A percentile compares a stretch with the other conserved stretches of the same genome.
Conservation (phyloP, 176 grass and related monocot species). For the Ensete ventricosum region DNA sequence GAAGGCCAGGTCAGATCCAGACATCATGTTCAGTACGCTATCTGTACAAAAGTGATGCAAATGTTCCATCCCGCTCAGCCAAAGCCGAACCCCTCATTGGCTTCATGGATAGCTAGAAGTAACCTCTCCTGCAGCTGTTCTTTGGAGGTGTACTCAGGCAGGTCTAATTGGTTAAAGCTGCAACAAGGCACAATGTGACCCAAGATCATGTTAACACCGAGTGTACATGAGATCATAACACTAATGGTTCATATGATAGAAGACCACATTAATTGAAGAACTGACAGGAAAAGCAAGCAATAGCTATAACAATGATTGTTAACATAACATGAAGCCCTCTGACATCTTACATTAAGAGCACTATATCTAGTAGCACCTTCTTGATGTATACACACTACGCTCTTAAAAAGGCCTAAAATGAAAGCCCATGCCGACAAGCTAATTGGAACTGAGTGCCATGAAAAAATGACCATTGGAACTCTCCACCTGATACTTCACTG, state of each 20-base stretch:
- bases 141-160: conserved; percentile 95
- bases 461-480: too few relatives aligned
- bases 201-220: neutral
- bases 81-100: conserved; percentile 94
- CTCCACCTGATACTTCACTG: too few relatives aligned
- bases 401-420: too few relatives aligned
- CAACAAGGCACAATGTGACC: conserved; percentile 1
- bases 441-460: too few relatives aligned
- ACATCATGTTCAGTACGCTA: neutral
- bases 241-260: too few relatives aligned
- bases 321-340: too few relatives aligned
- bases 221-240: too few relatives aligned
- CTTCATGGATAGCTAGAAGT: conserved; percentile 91
- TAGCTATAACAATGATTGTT: too few relatives aligned
- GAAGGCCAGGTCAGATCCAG: neutral
- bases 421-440: too few relatives aligned
- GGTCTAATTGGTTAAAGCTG: conserved; percentile 98
- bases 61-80: conserved; percentile 34
- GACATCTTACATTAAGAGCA: too few relatives aligned
- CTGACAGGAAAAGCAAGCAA: neutral
- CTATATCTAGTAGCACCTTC: too few relatives aligned
- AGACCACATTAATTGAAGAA: neutral
- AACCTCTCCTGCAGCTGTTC: conserved; percentile 93
- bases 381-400: too few relatives aligned
- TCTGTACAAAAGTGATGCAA: conserved; percentile 23